These are phyloP conservation scores for Ceratobasidium sp. DNA, from an alignment of 1,284 basidiomycete genomes.

Conservation along the genomic window DNA sequence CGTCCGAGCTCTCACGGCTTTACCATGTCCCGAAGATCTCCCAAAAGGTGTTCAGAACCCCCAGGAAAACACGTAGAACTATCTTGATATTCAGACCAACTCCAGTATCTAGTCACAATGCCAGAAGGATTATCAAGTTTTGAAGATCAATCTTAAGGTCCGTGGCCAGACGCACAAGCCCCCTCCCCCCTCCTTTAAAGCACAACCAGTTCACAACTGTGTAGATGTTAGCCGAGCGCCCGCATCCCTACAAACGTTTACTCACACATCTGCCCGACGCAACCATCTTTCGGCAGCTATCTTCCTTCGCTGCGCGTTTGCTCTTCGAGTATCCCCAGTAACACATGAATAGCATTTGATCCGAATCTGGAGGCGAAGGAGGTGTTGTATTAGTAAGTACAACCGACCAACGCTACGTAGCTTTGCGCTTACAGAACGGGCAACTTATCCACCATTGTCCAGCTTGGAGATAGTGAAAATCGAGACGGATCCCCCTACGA, in stretches of 20 bases:
- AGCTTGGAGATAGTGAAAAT: neutral
- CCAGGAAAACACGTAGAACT: too few relatives aligned
- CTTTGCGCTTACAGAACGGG: neutral
- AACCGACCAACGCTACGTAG: too few relatives aligned
- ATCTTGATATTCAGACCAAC: too few relatives aligned
- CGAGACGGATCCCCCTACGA: neutral
- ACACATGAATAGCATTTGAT: neutral
- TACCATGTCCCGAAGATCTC: too few relatives aligned
- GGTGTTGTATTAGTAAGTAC: neutral
- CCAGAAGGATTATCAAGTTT: too few relatives aligned
- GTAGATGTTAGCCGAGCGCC: neutral
- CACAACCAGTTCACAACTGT: neutral
- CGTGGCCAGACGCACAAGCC: too few relatives aligned
- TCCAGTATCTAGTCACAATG: too few relatives aligned
- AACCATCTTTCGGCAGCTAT: slow-evolving; percentile 19
- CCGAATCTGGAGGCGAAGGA: neutral
- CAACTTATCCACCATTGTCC: neutral
- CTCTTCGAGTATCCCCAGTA: slow-evolving; percentile 13
- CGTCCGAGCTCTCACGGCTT: too few relatives aligned
- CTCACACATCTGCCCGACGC: slow-evolving; percentile 25
- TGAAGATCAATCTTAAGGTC: too few relatives aligned
- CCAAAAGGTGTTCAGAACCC: too few relatives aligned
- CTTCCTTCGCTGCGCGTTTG: slow-evolving; percentile 15
- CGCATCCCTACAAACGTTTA: neutral
- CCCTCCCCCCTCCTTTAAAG: too few relatives aligned